These are phyloP conservation scores for Volvox africanus DNA, from an alignment of 139 green algal species.

Conservation along the genomic window DNA sequence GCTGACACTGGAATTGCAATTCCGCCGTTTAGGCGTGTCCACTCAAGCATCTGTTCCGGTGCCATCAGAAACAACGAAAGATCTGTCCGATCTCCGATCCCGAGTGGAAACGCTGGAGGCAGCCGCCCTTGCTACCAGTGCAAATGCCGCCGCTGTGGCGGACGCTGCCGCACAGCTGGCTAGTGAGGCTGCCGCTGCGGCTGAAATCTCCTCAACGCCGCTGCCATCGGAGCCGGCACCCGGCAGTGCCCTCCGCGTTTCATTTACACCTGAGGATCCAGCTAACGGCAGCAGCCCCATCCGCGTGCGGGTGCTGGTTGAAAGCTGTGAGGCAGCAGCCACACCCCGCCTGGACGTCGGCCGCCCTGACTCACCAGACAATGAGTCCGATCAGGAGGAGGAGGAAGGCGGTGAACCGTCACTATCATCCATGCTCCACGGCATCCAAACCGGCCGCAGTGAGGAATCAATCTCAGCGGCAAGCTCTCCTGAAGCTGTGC, in stretches of 20 bases:
- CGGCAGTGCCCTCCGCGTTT: background rate
- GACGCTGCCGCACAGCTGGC: too few species aligned
- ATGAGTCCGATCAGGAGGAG: too few species aligned
- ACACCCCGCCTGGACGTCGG: background rate
- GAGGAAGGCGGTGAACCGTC: constrained; percentile 3
- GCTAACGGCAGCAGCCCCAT: background rate
- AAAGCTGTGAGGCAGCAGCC: background rate
- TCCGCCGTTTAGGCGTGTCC: background rate
- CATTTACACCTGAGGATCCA: background rate
- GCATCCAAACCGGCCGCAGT: too few species aligned
- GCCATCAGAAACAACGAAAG: background rate
- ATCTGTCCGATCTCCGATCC: background rate
- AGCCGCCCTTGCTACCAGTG: background rate
- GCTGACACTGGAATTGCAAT: constrained; percentile 44
- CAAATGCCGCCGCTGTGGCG: background rate
- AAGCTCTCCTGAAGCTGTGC: too few species aligned
- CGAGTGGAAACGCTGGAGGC: constrained; percentile 20
- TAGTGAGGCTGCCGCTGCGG: too few species aligned
- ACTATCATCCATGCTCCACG: background rate
- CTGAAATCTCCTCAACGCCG: background rate
- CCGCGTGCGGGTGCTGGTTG: background rate
- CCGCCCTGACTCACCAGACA: background rate
- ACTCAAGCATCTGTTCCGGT: background rate
- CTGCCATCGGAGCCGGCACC: background rate
- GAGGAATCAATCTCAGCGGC: too few species aligned